Evolutionary conservation across 164 flowering plant species (phyloP), one percentile per base, ranked within the genome.

Genomic region (Chimonanthus salicifolius): DNA sequence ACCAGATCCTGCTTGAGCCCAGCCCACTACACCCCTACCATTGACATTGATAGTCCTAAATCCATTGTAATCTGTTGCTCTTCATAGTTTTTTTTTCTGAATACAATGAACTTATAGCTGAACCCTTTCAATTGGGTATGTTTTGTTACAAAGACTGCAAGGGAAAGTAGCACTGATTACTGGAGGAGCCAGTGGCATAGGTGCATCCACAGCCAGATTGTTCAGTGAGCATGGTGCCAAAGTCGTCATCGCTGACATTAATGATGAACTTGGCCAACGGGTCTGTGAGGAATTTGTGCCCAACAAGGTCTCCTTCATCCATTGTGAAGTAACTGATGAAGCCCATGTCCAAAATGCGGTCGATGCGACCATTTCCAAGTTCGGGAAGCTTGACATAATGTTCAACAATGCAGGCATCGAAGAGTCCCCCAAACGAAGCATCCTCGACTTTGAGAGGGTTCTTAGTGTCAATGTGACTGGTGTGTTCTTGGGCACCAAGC

Each of bases 161-260:
- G 77, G 77, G 47, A 75, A 75, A n/a, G 73, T 75, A 9, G 71
- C 74, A 2, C 15, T 71, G 11, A 65, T 71, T 10, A 76, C 74
- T 16, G 67, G 78, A 0, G 74, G 74, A 3, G 64, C 71, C 4
- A 6, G 16, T 7, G 48, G 78, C 10, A 71, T 70, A 7, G 73
- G 73, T 15, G 66, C 60, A 51, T n/a, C 15, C 51, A 70, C 73
- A 13, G 70, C 74, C 43, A 46, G 51, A 44, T 4, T 51, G 64
- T 64, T 75, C 6, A 15, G 50, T 11, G 47, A 33, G 2, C 68
- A 74, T 50, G 76, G 76, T 7, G 76, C 72, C 58, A 58, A 20
- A 58, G 72, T 74, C 7, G 67, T 74, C 71, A 74, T 74, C 3
- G 71, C 76, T 1, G 76, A 74, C 62, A 58, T 74, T 21, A 65